Conservation (phyloP, 1,284 basidiomycete genomes). For the Ganoderma sp. region DNA sequence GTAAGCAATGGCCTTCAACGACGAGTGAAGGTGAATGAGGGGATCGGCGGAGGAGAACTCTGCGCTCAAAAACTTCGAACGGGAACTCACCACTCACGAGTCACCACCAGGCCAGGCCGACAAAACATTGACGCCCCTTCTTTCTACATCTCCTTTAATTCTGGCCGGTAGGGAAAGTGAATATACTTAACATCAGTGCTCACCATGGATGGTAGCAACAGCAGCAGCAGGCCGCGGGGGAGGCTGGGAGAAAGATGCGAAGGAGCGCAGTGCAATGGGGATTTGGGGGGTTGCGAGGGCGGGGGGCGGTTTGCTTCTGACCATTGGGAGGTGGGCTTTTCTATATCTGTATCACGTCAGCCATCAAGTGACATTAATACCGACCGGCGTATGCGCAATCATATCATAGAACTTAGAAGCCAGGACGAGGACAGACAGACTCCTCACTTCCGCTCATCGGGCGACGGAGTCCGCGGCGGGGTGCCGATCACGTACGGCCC, state of each 20-base stretch:
- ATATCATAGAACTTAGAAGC: not conserved
- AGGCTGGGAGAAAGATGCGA: not conserved
- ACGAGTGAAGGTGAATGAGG: not conserved
- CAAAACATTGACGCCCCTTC: not conserved
- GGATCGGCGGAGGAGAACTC: not conserved
- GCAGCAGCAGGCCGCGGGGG: not conserved
- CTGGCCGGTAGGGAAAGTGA: not conserved
- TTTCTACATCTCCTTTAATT: not conserved
- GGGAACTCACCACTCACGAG: not conserved
- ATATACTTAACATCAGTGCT: not conserved
- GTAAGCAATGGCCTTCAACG: not conserved
- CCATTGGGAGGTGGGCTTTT: not conserved
- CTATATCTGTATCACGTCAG: not conserved
- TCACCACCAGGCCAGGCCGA: not conserved
- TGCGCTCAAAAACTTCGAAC: not conserved
- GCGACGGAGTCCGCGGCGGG: not conserved
- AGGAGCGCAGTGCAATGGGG: not conserved
- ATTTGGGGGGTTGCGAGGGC: too few relatives aligned
- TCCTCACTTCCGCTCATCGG: not conserved
- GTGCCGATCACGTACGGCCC: not conserved
- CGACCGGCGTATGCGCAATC: not conserved
- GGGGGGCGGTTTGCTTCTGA: not conserved
- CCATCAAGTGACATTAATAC: not conserved
- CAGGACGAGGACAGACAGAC: not conserved
- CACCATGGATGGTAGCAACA: too few relatives aligned